A percentile compares a stretch with the other conserved stretches of the same genome.
Evolutionary conservation across 805 yeast species (phyloP).

Genomic region (Yarrowia sp.): DNA sequence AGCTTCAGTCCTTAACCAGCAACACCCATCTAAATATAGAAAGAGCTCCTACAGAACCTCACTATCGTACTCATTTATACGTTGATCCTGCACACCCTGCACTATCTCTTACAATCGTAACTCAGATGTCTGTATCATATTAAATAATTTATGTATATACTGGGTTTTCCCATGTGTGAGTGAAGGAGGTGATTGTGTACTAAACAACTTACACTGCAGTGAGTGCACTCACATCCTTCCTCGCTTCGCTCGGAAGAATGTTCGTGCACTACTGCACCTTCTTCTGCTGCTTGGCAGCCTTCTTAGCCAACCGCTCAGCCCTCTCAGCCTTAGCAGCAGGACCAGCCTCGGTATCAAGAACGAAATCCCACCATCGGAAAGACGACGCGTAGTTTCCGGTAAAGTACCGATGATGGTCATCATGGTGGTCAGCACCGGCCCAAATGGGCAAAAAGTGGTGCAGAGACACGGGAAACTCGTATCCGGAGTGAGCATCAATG

Average conservation of each 20-base stretch:
- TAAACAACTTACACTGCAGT: too few species aligned
- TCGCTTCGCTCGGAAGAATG: background rate
- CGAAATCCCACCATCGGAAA: slow-evolving; percentile 94
- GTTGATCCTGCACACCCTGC: too few species aligned
- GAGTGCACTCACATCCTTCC: background rate
- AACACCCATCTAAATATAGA: too few species aligned
- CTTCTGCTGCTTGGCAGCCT: slow-evolving; percentile 18
- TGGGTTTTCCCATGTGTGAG: background rate
- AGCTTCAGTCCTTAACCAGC: too few species aligned
- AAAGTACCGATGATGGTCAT: slow-evolving; percentile 93
- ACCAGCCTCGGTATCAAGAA: slow-evolving; percentile 59
- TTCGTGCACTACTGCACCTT: slow-evolving; percentile 2
- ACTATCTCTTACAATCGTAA: too few species aligned
- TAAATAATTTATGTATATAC: slow-evolving; percentile 15
- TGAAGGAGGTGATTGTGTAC: too few species aligned
- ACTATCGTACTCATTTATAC: too few species aligned
- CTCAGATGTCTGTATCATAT: background rate
- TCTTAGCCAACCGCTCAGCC: background rate
- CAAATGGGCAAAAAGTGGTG: slow-evolving; percentile 91
- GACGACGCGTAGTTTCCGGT: slow-evolving; percentile 93
- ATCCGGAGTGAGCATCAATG: slow-evolving; percentile 96
- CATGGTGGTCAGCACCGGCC: slow-evolving; percentile 99
- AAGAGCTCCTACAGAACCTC: too few species aligned
- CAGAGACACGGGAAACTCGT: slow-evolving; percentile 95
- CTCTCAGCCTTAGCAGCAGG: slow-evolving; percentile 26